These are phyloP conservation scores for Mentha longifolia DNA, from an alignment of 257 asterid genomes.

Conservation along the genomic window DNA sequence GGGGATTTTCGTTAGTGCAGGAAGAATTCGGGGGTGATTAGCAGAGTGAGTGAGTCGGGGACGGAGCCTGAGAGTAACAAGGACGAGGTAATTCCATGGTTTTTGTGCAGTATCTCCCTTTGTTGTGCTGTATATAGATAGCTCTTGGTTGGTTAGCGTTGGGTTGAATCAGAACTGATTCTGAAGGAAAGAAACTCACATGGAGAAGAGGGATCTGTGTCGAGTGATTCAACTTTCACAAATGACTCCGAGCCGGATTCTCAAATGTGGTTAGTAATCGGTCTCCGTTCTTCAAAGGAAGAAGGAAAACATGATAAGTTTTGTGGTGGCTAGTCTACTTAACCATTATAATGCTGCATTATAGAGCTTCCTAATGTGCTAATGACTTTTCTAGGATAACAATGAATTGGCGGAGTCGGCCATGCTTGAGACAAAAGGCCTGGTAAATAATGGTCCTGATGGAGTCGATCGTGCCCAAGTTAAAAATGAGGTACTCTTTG, in stretches of 20 bases:
- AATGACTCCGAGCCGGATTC: slow-evolving; percentile 41
- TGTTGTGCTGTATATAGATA: background rate
- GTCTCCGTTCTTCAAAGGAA: background rate
- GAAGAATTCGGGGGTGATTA: slow-evolving; percentile 45
- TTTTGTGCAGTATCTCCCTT: too few relatives aligned
- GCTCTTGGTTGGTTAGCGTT: slow-evolving; percentile 13
- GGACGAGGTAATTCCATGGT: slow-evolving; percentile 53
- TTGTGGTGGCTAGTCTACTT: background rate
- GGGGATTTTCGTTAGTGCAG: slow-evolving; percentile 39
- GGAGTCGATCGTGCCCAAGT: slow-evolving; percentile 40
- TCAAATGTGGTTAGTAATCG: slow-evolving; percentile 45
- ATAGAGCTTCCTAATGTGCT: slow-evolving; percentile 29
- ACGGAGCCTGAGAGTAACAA: slow-evolving; percentile 60
- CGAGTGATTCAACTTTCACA: slow-evolving; percentile 40
- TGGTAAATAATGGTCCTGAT: slow-evolving; percentile 37
- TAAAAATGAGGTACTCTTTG: slow-evolving; percentile 55
- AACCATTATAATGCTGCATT: slow-evolving; percentile 15
- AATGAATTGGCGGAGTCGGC: slow-evolving; percentile 42
- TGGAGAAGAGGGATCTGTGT: slow-evolving; percentile 41
- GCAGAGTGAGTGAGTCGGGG: slow-evolving; percentile 63
- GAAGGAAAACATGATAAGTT: background rate
- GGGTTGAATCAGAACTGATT: slow-evolving; percentile 33
- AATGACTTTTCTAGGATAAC: slow-evolving; percentile 44
- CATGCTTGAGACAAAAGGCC: slow-evolving; percentile 45
- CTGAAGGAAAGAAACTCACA: slow-evolving; percentile 55